Evolutionary conservation across 2,329 filamentous ascomycete species (phyloP), one percentile per base, ranked within the genome.

Genomic region (Sporothrix schenckii): DNA sequence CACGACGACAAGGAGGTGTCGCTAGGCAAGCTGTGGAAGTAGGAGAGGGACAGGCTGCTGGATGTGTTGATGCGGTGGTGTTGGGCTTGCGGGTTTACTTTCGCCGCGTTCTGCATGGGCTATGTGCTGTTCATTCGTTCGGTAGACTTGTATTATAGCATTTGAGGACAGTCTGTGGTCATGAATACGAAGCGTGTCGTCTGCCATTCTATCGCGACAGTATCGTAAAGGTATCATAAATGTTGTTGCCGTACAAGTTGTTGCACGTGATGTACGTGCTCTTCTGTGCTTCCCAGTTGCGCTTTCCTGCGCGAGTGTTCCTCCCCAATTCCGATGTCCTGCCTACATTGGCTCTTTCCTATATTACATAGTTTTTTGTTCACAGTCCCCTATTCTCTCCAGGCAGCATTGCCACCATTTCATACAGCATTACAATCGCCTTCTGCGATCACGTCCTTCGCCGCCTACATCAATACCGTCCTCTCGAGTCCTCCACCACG

Each of bases 1-100:
- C 95, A 98, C 80, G 95, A 98, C 78, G 95, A 99, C 82, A 98
- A 98, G 87, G 94, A 97, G 80, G 92, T 76, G n/a, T 76, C 91
- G 78, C 85, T 97, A 76, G 91, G 91, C 78, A 97, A 97, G 83
- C 84, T 97, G 77, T 97, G 83, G 82, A 76, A 76, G 66, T 76
- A 67, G 54, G 16, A 24, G 49, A 30, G 1, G 41, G 14, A 5
- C 41, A 16, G 11, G 41, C 1, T 44, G 41, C 11, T 44, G 14
- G 14, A 44, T 16, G 41, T 16, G 41, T 44, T 44, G 41, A 13
- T 44, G 10, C 11, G 11, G 11, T 14, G 41, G 4, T 69, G n/a
- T 34, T 10, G 9, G 9, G 2, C 5, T 34, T 56, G 19, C 27
- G 11, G 47, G 52, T 30, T 39, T 39, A 27, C 11, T 21, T 30